Evolutionary conservation across 2,329 filamentous ascomycete genomes (phyloP), one percentile per base, ranked within the genome.

Genomic region (Cytospora leucostoma): DNA sequence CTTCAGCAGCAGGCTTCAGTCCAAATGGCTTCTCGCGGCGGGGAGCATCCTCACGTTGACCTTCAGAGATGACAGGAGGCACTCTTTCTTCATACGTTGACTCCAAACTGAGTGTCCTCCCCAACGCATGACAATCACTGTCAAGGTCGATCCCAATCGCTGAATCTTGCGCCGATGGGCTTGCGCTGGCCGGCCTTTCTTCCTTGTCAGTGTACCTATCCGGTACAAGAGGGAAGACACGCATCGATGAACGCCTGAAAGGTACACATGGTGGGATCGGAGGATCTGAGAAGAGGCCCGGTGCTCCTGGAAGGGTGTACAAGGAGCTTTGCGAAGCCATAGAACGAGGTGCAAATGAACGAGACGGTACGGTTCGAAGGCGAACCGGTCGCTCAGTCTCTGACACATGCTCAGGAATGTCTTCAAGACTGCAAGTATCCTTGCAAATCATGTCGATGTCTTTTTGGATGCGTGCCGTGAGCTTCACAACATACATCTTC

Each of bases 371-470:
- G 32, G 21, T 52, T 50, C 11, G 64, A 8, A 49, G 35, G 49
- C 64, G 47, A 54, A 35, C 21, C 49, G 52, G 35, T 38, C 32
- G 60, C 62, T 59, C 34, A 58, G 57, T 19, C 61, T 65, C 38
- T 37, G 34, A 50, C 21, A 68, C 59, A 12, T 70, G 68, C 6
- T 74, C 71, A 1, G 73, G 70, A 32, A 73, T 68, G 59, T 75
- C 73, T 44, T 76, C 74, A 19, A 84, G 73, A 15, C 76, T 76
- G 65, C 80, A 80, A 1, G 82, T 84, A 65, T 85, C 82, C 66
- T 77, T 80, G 67, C 80, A 82, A 19, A 84, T 72, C 71, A 78
- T 77, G 49, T 79, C 76, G 27, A 84, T 77, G 60, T 84, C 82
- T 10, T 72, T 70, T 44, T 80, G 75, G 51, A 84, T 79, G 21